phyloP scores from a whole-genome alignment of 768 basidiomycete species.

The Auriscalpium orientale region DNA sequence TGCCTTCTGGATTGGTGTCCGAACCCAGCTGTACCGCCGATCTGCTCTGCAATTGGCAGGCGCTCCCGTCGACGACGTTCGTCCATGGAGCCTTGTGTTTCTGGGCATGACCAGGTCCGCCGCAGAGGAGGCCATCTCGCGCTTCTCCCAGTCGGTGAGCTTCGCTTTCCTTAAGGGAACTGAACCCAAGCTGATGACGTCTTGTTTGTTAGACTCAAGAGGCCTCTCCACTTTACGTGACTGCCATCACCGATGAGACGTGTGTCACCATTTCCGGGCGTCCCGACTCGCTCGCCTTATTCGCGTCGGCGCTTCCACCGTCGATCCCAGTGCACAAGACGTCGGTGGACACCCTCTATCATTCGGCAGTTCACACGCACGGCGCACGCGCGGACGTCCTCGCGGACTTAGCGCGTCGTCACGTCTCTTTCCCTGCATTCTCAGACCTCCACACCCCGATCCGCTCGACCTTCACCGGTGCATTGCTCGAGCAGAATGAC shows the following conservation, averaged over 20 bases:
- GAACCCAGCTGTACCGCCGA: conserved; percentile 28
- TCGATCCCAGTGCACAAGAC: conserved; percentile 34
- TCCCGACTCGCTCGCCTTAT: conserved; percentile 40
- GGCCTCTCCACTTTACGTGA: conserved; percentile 33
- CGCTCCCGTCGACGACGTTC: conserved; percentile 16
- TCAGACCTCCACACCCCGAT: conserved; percentile 29
- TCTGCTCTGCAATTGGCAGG: conserved; percentile 5
- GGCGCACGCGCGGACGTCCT: conserved; percentile 34
- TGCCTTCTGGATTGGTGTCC: conserved; percentile 46
- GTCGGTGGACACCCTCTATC: conserved; percentile 46
- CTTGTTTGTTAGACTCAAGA: conserved; percentile 9
- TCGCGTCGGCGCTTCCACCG: conserved; percentile 31
- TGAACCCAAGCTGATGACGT: conserved; percentile 12
- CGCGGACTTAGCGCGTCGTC: conserved; percentile 34
- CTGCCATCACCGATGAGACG: conserved; percentile 40
- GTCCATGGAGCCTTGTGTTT: conserved; percentile 42
- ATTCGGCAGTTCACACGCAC: conserved; percentile 28
- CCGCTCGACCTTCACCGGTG: conserved; percentile 10
- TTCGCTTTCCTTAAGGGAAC: background rate
- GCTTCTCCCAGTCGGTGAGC: conserved; percentile 18
- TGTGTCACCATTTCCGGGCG: conserved; percentile 52
- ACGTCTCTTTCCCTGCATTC: conserved; percentile 44
- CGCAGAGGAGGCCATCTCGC: conserved; percentile 21
- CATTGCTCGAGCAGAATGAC: background rate
- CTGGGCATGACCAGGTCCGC: conserved; percentile 23